A percentile compares a stretch with the other conserved stretches of the same genome.
Evolutionary conservation across 345 rosid species (phyloP).

Genomic region (Salix koriyanagi): DNA sequence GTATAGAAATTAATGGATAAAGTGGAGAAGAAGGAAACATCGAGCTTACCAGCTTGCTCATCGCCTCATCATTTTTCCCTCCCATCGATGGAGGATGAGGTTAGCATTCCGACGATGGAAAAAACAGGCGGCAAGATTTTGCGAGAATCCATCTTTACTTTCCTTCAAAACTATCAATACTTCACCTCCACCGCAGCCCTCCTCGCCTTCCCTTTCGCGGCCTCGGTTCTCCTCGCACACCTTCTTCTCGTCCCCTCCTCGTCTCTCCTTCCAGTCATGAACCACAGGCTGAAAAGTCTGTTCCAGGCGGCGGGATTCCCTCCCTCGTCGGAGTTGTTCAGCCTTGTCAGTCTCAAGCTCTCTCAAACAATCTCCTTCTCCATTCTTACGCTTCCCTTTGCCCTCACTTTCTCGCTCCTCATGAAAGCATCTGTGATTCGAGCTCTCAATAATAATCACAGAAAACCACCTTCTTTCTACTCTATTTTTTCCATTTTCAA

Average conservation of each 20-base stretch:
- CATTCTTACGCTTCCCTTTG: constrained; percentile 61
- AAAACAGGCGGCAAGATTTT: constrained; percentile 47
- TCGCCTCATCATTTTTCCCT: neutral
- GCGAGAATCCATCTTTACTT: constrained; percentile 59
- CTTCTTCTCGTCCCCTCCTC: constrained; percentile 32
- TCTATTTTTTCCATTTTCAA: constrained; percentile 31
- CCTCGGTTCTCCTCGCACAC: constrained; percentile 58
- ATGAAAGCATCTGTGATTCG: constrained; percentile 59
- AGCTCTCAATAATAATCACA: constrained; percentile 10
- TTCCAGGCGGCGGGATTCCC: constrained; percentile 72
- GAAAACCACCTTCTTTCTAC: constrained; percentile 31
- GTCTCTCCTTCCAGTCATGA: constrained; percentile 23
- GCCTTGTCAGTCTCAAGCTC: constrained; percentile 53
- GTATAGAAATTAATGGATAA: neutral
- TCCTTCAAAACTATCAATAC: constrained; percentile 57
- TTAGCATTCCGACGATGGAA: constrained; percentile 42
- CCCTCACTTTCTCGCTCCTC: constrained; percentile 62
- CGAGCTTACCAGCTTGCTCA: neutral
- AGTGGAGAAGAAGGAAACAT: neutral
- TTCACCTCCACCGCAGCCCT: constrained; percentile 54
- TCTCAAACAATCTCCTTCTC: constrained; percentile 66
- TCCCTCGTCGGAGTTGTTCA: constrained; percentile 46
- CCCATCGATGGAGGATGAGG: constrained; percentile 10
- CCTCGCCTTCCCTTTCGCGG: constrained; percentile 51
- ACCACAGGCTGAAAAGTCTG: constrained; percentile 38